Conservation (phyloP, 140 eudicot genomes). For the Bidens hawaiensis region DNA sequence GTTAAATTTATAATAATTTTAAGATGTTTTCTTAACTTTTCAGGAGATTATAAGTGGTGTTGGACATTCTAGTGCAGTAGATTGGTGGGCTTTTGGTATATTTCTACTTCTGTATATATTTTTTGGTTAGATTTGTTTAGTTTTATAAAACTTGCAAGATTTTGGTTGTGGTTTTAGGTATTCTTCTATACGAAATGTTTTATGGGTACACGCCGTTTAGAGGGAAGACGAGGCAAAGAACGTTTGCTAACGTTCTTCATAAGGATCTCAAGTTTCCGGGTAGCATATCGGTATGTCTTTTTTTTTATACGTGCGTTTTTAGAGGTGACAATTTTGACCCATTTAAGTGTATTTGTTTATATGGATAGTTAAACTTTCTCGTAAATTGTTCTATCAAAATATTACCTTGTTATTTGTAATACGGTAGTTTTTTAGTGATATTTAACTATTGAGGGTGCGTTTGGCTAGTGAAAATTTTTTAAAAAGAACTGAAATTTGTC, state of each 20-base stretch:
- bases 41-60: conserved; percentile 94
- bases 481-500: too few species aligned
- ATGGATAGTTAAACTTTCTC: not conserved
- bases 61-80: conserved; percentile 97
- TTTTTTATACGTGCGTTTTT: not conserved
- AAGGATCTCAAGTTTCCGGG: too few species aligned
- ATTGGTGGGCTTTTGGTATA: conserved; percentile 99
- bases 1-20: not conserved
- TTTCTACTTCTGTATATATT: not conserved
- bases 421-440: too few species aligned
- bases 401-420: not conserved
- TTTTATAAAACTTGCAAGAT: not conserved
- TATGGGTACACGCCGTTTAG: conserved; percentile 98
- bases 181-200: too few species aligned
- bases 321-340: not conserved
- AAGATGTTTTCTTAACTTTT: not conserved
- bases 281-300: conserved; percentile 52
- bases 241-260: conserved; percentile 85
- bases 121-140: not conserved
- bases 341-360: not conserved
- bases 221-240: conserved; percentile 98
- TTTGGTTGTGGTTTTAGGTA: conserved; percentile 32
- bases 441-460: too few species aligned
- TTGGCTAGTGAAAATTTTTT: too few species aligned
- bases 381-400: not conserved